Evolutionary conservation across 2,329 filamentous ascomycete genomes (phyloP).

Genomic region (Pseudogymnoascus sp.): DNA sequence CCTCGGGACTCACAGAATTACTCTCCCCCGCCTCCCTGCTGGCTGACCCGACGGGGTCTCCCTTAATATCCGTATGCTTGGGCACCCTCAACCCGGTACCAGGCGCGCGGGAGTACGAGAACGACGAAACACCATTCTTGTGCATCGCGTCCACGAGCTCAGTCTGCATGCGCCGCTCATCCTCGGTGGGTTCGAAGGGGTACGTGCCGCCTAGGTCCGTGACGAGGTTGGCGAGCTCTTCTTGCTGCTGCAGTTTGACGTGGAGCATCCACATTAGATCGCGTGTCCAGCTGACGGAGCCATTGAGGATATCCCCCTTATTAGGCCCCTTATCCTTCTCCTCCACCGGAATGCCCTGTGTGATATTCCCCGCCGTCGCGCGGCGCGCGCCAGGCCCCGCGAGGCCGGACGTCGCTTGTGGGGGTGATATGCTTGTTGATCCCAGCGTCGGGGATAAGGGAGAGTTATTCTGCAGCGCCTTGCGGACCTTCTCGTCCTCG

Average conservation of each 20-base stretch:
- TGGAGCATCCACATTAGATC: conserved; percentile 97
- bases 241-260: conserved; percentile 79
- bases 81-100: conserved; percentile 86
- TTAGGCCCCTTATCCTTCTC: conserved; percentile 98
- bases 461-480: conserved; percentile 86
- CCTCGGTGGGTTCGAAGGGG: conserved; percentile 78
- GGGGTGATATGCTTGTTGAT: conserved; percentile 52
- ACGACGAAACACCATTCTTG: conserved; percentile 61
- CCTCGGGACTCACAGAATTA: background rate
- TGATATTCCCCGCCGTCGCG: conserved; percentile 73
- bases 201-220: conserved; percentile 63
- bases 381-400: conserved; percentile 77
- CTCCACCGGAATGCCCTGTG: conserved; percentile 83
- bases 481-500: conserved; percentile 94
- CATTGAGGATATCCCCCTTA: conserved; percentile 97
- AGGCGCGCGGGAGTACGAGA: conserved; percentile 74
- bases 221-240: conserved; percentile 72
- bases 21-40: background rate
- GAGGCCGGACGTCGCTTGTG: conserved; percentile 78
- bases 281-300: conserved; percentile 91
- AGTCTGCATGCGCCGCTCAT: conserved; percentile 90
- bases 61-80: conserved; percentile 84
- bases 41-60: conserved; percentile 57
- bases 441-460: conserved; percentile 77
- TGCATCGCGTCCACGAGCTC: conserved; percentile 82